phyloP scores from a whole-genome alignment of 1,284 basidiomycete species.

The Pseudozyma tsukubaensis region DNA sequence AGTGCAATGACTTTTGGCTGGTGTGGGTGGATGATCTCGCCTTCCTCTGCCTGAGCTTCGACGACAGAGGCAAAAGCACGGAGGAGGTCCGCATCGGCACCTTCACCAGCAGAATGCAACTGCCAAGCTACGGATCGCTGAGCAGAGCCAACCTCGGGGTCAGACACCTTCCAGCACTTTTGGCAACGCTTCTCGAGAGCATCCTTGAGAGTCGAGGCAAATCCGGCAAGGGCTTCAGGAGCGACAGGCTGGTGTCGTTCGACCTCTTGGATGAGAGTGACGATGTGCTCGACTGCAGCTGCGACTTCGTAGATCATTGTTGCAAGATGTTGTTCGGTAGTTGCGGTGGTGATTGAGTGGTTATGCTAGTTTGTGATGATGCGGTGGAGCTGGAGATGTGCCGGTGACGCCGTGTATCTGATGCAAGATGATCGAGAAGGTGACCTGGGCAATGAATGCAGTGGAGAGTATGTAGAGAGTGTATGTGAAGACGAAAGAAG shows the following conservation, averaged over 20 bases:
- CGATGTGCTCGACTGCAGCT: conserved; percentile 47
- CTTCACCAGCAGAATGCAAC: conserved; percentile 51
- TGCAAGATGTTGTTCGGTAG: not conserved
- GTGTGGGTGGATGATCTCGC: conserved; percentile 21
- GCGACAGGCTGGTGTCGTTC: conserved; percentile 15
- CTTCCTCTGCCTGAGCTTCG: conserved; percentile 25
- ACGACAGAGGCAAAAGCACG: conserved; percentile 39
- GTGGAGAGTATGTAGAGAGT: not conserved
- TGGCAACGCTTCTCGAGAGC: conserved; percentile 42
- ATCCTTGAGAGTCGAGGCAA: conserved; percentile 47
- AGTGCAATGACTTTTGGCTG: conserved; percentile 20
- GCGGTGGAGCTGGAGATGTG: not conserved
- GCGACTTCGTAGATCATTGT: conserved; percentile 54
- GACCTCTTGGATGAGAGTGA: conserved; percentile 21
- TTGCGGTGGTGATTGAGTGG: too few relatives aligned
- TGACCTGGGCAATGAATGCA: not conserved
- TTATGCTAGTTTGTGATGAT: conserved; percentile 1
- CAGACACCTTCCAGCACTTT: conserved; percentile 28
- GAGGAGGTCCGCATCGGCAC: conserved; percentile 41
- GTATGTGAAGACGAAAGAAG: not conserved
- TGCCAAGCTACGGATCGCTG: conserved; percentile 51
- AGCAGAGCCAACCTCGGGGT: conserved; percentile 51
- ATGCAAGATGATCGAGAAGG: conserved; percentile 1
- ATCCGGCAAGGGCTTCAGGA: conserved; percentile 28
- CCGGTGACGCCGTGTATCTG: not conserved